Evolutionary conservation across 2,329 filamentous ascomycete species (phyloP).

Genomic region (Chaetothyriales sp.): DNA sequence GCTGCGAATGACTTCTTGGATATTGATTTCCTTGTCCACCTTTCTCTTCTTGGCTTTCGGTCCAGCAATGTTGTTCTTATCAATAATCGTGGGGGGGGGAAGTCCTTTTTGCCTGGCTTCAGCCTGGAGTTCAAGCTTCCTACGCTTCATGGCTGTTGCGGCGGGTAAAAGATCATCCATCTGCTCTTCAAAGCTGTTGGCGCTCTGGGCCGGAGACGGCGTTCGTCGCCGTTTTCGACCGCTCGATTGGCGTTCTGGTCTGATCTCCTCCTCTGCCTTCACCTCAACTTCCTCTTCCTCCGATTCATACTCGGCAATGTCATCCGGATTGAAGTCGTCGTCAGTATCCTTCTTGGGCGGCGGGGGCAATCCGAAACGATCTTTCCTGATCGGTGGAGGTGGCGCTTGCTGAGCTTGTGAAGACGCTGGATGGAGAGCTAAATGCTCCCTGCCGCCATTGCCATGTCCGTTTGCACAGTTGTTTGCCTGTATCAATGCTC

Average conservation of each 20-base stretch:
- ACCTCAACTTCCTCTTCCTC: conserved; percentile 6
- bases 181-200: conserved; percentile 34
- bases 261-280: conserved; percentile 1
- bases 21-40: conserved; percentile 45
- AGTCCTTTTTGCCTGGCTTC: conserved; percentile 34
- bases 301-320: conserved; percentile 13
- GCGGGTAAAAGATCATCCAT: conserved; percentile 65
- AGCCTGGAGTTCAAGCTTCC: conserved; percentile 44
- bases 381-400: not conserved
- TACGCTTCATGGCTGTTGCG: conserved; percentile 64
- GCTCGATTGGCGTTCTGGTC: conserved; percentile 9
- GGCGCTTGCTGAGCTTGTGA: not conserved
- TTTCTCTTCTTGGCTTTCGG: conserved; percentile 31
- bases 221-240: conserved; percentile 21
- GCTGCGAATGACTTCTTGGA: conserved; percentile 50
- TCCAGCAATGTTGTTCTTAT: conserved; percentile 7
- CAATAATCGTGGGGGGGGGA: conserved; percentile 1
- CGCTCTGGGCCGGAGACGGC: conserved; percentile 14
- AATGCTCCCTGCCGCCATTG: not conserved
- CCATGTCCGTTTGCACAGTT: not conserved
- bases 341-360: conserved; percentile 45
- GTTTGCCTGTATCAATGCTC: not conserved
- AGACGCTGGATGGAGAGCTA: not conserved
- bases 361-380: not conserved
- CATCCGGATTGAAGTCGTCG: conserved; percentile 37